A percentile compares a stretch with the other conserved stretches of the same genome.
phyloP scores from a whole-genome alignment of 2,329 filamentous ascomycete genomes.

The Mariannaea elegans region DNA sequence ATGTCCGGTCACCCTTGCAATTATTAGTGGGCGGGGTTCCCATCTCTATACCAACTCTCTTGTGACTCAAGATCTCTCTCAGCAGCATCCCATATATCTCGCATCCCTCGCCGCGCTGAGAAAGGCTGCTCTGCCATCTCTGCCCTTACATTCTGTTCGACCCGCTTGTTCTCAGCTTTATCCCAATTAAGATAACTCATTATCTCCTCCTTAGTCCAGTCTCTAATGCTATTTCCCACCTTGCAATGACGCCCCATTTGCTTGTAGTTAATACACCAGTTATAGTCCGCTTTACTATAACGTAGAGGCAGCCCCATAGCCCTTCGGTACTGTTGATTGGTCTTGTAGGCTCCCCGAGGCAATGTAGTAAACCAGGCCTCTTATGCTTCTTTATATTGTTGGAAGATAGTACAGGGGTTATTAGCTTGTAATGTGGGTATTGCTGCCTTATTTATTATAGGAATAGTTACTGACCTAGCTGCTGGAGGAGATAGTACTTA shows the following conservation, averaged over 20 bases:
- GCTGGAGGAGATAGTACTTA: not conserved
- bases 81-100: no score
- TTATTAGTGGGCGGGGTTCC: no score
- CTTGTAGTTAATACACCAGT: conserved; percentile 11
- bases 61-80: no score
- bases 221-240: not conserved
- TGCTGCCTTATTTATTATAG: no score
- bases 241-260: not conserved
- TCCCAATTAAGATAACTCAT: conserved; percentile 7
- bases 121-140: not conserved
- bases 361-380: conserved; percentile 6
- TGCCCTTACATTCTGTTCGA: not conserved
- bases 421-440: not conserved
- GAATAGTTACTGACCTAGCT: not conserved
- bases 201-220: not conserved
- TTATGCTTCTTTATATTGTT: conserved; percentile 10
- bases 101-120: not conserved
- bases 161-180: not conserved
- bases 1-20: no score
- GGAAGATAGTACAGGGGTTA: conserved; percentile 12
- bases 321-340: conserved; percentile 6
- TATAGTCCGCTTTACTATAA: conserved; percentile 7
- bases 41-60: no score
- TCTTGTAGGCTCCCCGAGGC: not conserved
- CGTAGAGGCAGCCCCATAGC: not conserved